phyloP scores from a whole-genome alignment of 225 moss, liverwort and hornwort species.

The Physcomitrium patens region DNA sequence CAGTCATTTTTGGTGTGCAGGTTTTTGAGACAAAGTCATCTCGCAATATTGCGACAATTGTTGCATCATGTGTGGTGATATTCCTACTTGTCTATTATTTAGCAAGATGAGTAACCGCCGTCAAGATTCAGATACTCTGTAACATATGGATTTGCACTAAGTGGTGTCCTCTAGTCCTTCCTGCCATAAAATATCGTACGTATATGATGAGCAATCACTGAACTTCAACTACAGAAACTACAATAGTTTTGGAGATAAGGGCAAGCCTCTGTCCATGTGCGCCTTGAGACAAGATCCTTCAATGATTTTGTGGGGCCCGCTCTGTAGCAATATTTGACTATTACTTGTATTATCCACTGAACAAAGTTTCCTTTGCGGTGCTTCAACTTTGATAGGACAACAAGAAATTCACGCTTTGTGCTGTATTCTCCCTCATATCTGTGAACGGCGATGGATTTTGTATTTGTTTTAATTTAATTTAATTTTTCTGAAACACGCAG shows the following conservation, averaged over 20 bases:
- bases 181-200: slow-evolving; percentile 26
- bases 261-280: slow-evolving; percentile 32
- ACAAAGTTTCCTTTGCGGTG: slow-evolving; percentile 27
- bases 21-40: slow-evolving; percentile 88
- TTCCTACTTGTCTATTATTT: slow-evolving; percentile 57
- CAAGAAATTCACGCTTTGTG: slow-evolving; percentile 1
- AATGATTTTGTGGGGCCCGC: slow-evolving; percentile 13
- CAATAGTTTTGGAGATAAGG: slow-evolving; percentile 36
- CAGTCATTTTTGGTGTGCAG: slow-evolving; percentile 45
- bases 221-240: slow-evolving; percentile 28
- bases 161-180: slow-evolving; percentile 29
- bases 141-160: slow-evolving; percentile 30
- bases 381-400: slow-evolving; percentile 25
- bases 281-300: background rate
- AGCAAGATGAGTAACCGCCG: slow-evolving; percentile 36
- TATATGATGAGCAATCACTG: slow-evolving; percentile 26
- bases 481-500: background rate
- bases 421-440: background rate
- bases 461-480: too few species aligned
- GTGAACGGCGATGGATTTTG: background rate
- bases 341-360: slow-evolving; percentile 14
- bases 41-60: slow-evolving; percentile 69
- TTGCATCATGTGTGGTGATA: slow-evolving; percentile 60
- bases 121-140: slow-evolving; percentile 24
- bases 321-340: slow-evolving; percentile 30